A percentile compares a stretch with the other conserved stretches of the same genome.
These are phyloP conservation scores for Rhodotorula sp. DNA, from an alignment of 1,284 basidiomycete genomes.

Conservation along the genomic window DNA sequence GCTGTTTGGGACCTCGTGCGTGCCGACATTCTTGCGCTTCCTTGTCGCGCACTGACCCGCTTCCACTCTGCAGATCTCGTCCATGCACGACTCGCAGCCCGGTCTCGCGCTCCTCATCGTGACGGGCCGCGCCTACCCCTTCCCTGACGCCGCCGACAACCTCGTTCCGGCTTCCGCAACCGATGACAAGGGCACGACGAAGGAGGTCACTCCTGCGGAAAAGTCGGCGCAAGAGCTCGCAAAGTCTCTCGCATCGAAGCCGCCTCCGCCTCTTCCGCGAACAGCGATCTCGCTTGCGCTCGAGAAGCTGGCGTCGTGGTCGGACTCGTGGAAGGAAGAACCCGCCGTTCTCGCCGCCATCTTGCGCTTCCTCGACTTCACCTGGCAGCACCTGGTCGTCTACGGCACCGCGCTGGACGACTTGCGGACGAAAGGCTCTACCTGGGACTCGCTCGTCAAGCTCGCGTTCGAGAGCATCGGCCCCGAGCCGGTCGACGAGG, in stretches of 20 bases:
- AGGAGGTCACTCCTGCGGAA: conserved; percentile 43
- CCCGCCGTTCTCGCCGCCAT: conserved; percentile 73
- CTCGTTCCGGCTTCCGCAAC: conserved; percentile 19
- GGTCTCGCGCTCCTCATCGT: conserved; percentile 80
- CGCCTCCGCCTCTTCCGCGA: conserved; percentile 36
- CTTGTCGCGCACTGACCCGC: conserved; percentile 55
- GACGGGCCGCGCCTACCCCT: conserved; percentile 61
- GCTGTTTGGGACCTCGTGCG: conserved; percentile 62
- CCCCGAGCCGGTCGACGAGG: conserved; percentile 60
- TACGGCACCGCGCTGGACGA: conserved; percentile 62
- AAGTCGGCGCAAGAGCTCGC: conserved; percentile 52
- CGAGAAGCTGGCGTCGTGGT: conserved; percentile 66
- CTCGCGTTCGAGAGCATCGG: conserved; percentile 65
- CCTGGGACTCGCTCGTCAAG: conserved; percentile 64
- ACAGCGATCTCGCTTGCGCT: conserved; percentile 55
- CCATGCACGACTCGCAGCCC: conserved; percentile 80
- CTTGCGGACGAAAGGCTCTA: conserved; percentile 57
- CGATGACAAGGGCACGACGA: conserved; percentile 40
- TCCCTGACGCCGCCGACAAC: conserved; percentile 39
- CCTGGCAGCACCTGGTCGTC: conserved; percentile 79
- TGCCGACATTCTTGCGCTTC: conserved; percentile 64
- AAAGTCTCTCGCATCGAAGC: conserved; percentile 17
- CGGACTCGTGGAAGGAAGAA: conserved; percentile 67
- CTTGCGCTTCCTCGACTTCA: conserved; percentile 72
- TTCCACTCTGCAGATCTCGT: conserved; percentile 58